Evolutionary conservation across 176 grass and related monocot species (phyloP).

Genomic region (Paspalum notatum): DNA sequence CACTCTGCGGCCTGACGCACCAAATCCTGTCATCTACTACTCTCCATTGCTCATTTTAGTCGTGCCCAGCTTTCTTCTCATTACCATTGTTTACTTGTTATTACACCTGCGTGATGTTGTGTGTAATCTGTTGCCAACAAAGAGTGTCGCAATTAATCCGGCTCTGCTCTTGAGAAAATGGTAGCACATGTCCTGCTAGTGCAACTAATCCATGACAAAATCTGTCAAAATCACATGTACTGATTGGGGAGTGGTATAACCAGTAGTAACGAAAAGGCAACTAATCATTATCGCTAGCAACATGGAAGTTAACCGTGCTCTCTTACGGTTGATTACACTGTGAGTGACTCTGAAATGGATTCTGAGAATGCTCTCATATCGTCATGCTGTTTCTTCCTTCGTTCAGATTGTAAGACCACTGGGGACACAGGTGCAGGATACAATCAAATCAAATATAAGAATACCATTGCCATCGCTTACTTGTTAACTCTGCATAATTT

Average conservation of each 20-base stretch:
- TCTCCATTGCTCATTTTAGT: neutral
- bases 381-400: neutral
- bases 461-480: neutral
- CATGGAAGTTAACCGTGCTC: neutral
- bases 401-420: neutral
- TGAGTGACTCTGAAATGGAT: neutral
- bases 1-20: neutral
- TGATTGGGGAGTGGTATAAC: neutral
- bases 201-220: neutral
- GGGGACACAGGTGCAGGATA: neutral
- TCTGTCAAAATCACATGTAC: neutral
- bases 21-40: neutral
- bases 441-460: neutral
- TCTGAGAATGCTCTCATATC: neutral
- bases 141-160: neutral
- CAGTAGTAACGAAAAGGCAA: neutral
- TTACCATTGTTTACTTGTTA: neutral
- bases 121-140: neutral
- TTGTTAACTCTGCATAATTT: neutral
- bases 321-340: neutral
- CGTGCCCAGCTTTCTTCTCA: neutral
- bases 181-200: neutral
- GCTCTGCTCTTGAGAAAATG: neutral
- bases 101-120: neutral
- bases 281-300: neutral